phyloP scores from a whole-genome alignment of 2,329 filamentous ascomycete genomes.

The Teratosphaeria viscida region DNA sequence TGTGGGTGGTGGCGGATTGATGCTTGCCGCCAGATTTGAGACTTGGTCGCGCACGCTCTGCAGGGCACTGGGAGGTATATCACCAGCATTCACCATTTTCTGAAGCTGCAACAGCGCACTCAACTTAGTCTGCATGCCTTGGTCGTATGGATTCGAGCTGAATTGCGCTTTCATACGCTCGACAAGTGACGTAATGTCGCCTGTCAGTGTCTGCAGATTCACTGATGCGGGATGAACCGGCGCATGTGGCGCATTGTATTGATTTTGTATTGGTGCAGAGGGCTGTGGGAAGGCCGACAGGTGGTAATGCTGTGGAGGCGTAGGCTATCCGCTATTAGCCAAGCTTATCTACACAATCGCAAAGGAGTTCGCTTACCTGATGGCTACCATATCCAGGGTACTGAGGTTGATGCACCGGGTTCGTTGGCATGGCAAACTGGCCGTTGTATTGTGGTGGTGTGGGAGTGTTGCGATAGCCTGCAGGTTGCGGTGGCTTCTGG shows the following conservation, averaged over 20 bases:
- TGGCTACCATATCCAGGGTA: slow-evolving; percentile 24
- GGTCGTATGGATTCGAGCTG: slow-evolving; percentile 65
- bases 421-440: slow-evolving; percentile 29
- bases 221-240: slow-evolving; percentile 1
- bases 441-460: slow-evolving; percentile 53
- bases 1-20: slow-evolving; percentile 16
- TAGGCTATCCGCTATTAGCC: slow-evolving; percentile 6
- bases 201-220: slow-evolving; percentile 57
- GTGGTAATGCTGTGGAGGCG: slow-evolving; percentile 1
- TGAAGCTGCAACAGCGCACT: slow-evolving; percentile 81
- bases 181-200: slow-evolving; percentile 74
- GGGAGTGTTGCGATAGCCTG: slow-evolving; percentile 57
- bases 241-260: slow-evolving; percentile 1
- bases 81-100: slow-evolving; percentile 52
- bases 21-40: slow-evolving; percentile 55
- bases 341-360: background rate
- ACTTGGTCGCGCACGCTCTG: slow-evolving; percentile 78
- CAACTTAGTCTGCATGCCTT: slow-evolving; percentile 64
- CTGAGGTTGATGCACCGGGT: slow-evolving; percentile 24
- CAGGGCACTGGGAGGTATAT: slow-evolving; percentile 71
- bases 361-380: slow-evolving; percentile 20
- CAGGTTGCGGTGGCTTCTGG: slow-evolving; percentile 42
- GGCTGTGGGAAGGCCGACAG: slow-evolving; percentile 4
- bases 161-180: slow-evolving; percentile 61
- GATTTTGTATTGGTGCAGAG: slow-evolving; percentile 14